Percentiles rank a stretch among this genome's conserved stretches.
Evolutionary conservation across 192 early-diverging fungal genomes (phyloP).

Genomic region (Mortierella hygrophila): DNA sequence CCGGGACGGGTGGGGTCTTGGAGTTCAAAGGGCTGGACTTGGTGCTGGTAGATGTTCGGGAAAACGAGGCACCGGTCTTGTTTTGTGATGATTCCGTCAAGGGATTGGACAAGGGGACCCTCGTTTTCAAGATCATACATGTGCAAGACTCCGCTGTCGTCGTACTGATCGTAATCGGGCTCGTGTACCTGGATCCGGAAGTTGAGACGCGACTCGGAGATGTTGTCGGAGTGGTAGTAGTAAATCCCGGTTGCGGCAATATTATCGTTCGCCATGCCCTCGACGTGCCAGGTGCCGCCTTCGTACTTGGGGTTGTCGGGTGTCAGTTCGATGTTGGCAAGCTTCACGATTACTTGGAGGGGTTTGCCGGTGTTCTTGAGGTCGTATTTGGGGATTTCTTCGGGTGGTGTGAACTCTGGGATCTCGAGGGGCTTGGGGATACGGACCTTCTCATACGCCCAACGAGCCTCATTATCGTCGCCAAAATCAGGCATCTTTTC

Average conservation of each 20-base stretch:
- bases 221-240: constrained; percentile 79
- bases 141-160: constrained; percentile 26
- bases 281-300: constrained; percentile 76
- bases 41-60: constrained; percentile 80
- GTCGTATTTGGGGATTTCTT: constrained; percentile 23
- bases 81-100: constrained; percentile 60
- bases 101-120: constrained; percentile 50
- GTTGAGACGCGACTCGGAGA: constrained; percentile 66
- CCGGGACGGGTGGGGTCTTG: constrained; percentile 62
- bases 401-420: constrained; percentile 23
- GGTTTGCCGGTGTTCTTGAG: constrained; percentile 40
- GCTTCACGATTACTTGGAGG: constrained; percentile 73
- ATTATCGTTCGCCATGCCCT: constrained; percentile 76
- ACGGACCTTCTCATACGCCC: no score
- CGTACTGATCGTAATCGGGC: constrained; percentile 46
- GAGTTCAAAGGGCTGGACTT: constrained; percentile 71
- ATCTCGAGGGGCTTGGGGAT: neutral
- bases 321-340: constrained; percentile 75
- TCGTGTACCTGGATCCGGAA: constrained; percentile 63
- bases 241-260: constrained; percentile 81
- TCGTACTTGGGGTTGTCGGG: constrained; percentile 71
- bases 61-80: constrained; percentile 77
- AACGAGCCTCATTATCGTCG: no score
- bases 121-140: constrained; percentile 60
- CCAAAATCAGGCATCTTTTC: no score